Percentiles rank a stretch among this genome's conserved stretches.
Conservation (phyloP, 345 rosid genomes). For the Microthlaspi erraticum region DNA sequence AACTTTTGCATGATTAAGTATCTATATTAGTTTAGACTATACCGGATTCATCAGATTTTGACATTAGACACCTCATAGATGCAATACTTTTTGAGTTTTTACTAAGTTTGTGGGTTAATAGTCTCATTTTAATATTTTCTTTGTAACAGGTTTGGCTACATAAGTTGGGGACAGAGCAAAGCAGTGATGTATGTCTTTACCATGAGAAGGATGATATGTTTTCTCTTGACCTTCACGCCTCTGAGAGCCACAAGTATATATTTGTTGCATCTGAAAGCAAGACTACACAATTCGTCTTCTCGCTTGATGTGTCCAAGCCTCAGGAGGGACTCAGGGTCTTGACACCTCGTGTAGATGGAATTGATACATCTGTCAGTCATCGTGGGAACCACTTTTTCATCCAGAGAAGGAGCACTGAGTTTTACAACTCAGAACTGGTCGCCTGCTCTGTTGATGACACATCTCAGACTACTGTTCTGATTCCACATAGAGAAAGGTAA, state of each 20-base stretch:
- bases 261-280: constrained; percentile 79
- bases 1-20: neutral
- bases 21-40: neutral
- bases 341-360: constrained; percentile 76
- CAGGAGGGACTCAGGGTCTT: constrained; percentile 73
- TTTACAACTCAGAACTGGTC: constrained; percentile 81
- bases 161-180: constrained; percentile 76
- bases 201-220: constrained; percentile 92
- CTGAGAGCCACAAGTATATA: constrained; percentile 75
- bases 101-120: neutral
- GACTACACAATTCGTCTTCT: constrained; percentile 68
- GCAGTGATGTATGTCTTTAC: constrained; percentile 74
- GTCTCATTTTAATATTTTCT: constrained; percentile 24
- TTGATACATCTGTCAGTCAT: constrained; percentile 72
- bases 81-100: too few relatives aligned
- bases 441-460: constrained; percentile 70
- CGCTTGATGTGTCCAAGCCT: constrained; percentile 66
- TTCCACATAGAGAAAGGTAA: constrained; percentile 90
- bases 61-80: constrained; percentile 5
- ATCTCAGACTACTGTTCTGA: constrained; percentile 63
- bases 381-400: constrained; percentile 88
- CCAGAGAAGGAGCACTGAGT: constrained; percentile 69
- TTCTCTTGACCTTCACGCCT: constrained; percentile 66
- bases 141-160: constrained; percentile 82
- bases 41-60: neutral